Evolutionary conservation across 2,329 filamentous ascomycete genomes (phyloP).

Genomic region (Cercospora citrullina): DNA sequence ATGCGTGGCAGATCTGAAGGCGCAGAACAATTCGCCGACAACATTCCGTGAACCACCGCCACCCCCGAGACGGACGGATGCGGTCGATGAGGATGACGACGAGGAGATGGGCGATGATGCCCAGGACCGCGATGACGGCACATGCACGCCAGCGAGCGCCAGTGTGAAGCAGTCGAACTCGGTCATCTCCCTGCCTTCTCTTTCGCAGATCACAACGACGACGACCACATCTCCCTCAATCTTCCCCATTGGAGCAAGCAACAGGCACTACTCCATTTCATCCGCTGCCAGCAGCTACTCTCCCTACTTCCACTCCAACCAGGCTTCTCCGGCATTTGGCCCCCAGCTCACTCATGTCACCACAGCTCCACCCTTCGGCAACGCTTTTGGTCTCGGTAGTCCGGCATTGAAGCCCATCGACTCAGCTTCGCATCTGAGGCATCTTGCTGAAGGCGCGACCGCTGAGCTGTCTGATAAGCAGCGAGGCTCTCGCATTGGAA

Average conservation of each 20-base stretch:
- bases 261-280: conserved; percentile 42
- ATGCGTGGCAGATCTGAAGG: conserved; percentile 78
- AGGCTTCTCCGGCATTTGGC: conserved; percentile 61
- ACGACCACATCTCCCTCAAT: conserved; percentile 36
- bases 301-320: conserved; percentile 47
- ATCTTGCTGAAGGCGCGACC: conserved; percentile 33
- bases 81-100: conserved; percentile 47
- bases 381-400: conserved; percentile 36
- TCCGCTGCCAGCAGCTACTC: conserved; percentile 42
- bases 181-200: conserved; percentile 42
- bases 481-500: conserved; percentile 21
- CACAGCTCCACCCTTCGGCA: conserved; percentile 24
- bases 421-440: conserved; percentile 29
- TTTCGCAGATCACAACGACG: conserved; percentile 46
- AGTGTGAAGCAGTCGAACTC: conserved; percentile 26
- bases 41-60: conserved; percentile 25
- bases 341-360: conserved; percentile 42
- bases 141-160: conserved; percentile 39
- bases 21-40: conserved; percentile 42
- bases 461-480: conserved; percentile 32
- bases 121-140: conserved; percentile 12
- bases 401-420: conserved; percentile 59
- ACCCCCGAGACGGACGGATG: conserved; percentile 30
- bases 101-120: conserved; percentile 62
- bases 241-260: conserved; percentile 30